Evolutionary conservation across 208 protist genomes (phyloP).

Genomic region (Tetramitus jugosus): DNA sequence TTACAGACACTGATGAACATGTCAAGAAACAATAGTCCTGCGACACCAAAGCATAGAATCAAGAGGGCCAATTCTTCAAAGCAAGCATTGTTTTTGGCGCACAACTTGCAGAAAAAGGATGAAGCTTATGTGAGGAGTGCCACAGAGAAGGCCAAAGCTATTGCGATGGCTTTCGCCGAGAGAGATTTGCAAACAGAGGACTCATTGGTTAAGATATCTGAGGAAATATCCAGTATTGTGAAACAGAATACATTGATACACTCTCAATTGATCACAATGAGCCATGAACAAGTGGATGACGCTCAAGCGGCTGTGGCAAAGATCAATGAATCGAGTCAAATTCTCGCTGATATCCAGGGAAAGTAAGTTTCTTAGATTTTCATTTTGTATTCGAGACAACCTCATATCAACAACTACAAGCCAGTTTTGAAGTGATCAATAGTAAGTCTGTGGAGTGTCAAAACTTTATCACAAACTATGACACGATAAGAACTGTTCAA

Average conservation of each 20-base stretch:
- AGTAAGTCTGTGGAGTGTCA: not conserved
- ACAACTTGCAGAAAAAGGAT: not conserved
- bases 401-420: not conserved
- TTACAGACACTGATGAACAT: too few relatives aligned
- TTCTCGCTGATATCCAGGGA: not conserved
- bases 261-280: not conserved
- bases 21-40: too few relatives aligned
- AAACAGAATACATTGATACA: not conserved
- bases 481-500: not conserved
- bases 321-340: not conserved
- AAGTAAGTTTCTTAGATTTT: too few relatives aligned
- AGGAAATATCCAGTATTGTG: constrained; percentile 12
- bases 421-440: not conserved
- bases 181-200: not conserved
- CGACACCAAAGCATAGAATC: too few relatives aligned
- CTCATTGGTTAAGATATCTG: not conserved
- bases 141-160: not conserved
- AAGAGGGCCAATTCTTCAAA: too few relatives aligned
- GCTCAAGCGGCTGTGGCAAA: not conserved
- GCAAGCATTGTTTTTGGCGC: too few relatives aligned
- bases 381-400: not conserved
- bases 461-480: not conserved
- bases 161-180: not conserved
- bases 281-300: not conserved
- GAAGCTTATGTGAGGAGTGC: not conserved